Conservation (phyloP, 2,329 filamentous ascomycete genomes). For the Hawksworthiomyces lignivorus region DNA sequence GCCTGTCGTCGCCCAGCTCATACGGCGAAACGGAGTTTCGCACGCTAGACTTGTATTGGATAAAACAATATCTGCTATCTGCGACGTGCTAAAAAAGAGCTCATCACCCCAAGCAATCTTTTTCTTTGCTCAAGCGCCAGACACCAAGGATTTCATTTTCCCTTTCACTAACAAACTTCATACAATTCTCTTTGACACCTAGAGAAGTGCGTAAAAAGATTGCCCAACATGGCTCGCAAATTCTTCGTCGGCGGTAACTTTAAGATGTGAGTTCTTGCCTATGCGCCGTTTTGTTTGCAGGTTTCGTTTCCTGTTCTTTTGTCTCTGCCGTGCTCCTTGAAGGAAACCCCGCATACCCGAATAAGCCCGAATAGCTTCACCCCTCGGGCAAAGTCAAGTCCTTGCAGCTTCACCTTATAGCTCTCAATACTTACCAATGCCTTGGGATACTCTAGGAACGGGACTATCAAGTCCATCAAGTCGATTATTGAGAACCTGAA, state of each 20-base stretch:
- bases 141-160: background rate
- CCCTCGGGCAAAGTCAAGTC: background rate
- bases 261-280: slow-evolving; percentile 87
- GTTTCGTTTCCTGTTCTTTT: too few relatives aligned
- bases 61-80: too few relatives aligned
- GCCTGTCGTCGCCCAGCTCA: too few relatives aligned
- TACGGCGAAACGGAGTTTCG: too few relatives aligned
- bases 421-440: slow-evolving; percentile 11
- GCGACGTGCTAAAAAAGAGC: too few relatives aligned
- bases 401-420: too few relatives aligned
- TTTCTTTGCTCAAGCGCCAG: background rate
- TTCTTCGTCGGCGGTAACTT: slow-evolving; percentile 99
- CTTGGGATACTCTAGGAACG: slow-evolving; percentile 61
- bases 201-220: slow-evolving; percentile 11
- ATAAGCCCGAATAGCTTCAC: slow-evolving; percentile 20
- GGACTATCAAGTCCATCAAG: slow-evolving; percentile 81
- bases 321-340: too few relatives aligned
- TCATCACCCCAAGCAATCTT: slow-evolving; percentile 7
- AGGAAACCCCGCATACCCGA: slow-evolving; percentile 18
- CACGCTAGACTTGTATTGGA: too few relatives aligned
- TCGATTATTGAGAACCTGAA: slow-evolving; percentile 87
- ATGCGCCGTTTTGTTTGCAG: too few relatives aligned
- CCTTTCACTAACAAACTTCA: background rate
- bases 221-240: slow-evolving; percentile 76
- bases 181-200: slow-evolving; percentile 1